phyloP scores from a whole-genome alignment of 208 protist genomes.

The Borovskyia barvae region DNA sequence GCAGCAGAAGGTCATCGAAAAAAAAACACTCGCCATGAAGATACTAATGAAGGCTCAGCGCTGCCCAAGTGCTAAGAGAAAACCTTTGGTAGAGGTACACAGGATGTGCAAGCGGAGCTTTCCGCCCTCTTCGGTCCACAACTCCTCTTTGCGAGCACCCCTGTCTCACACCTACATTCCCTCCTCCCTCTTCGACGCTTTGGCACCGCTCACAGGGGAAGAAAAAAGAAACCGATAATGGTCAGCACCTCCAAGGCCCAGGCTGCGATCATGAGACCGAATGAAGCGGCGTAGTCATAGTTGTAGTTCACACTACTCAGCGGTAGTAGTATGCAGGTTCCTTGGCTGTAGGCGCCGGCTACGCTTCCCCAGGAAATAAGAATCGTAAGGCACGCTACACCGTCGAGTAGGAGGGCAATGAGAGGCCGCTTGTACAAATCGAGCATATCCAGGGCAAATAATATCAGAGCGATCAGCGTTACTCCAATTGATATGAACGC shows the following conservation, averaged over 20 bases:
- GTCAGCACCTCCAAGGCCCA: slow-evolving; percentile 37
- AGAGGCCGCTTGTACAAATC: slow-evolving; percentile 24
- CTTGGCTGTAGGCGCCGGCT: slow-evolving; percentile 29
- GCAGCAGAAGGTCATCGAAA: too few relatives aligned
- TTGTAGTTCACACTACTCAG: slow-evolving; percentile 15
- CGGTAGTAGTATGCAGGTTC: slow-evolving; percentile 22
- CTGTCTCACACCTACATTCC: background rate
- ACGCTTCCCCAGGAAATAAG: slow-evolving; percentile 39
- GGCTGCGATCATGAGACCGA: slow-evolving; percentile 39
- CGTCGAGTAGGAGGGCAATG: slow-evolving; percentile 25
- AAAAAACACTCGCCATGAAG: too few relatives aligned
- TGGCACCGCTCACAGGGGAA: slow-evolving; percentile 14
- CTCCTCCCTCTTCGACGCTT: too few relatives aligned
- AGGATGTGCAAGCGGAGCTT: too few relatives aligned
- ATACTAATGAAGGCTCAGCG: too few relatives aligned
- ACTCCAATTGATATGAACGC: slow-evolving; percentile 46
- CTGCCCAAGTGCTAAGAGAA: too few relatives aligned
- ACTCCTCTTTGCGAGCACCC: too few relatives aligned
- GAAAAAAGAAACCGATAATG: slow-evolving; percentile 29
- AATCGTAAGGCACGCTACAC: slow-evolving; percentile 30
- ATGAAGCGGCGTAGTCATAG: slow-evolving; percentile 29
- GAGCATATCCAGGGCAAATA: slow-evolving; percentile 20
- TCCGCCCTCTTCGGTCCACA: too few relatives aligned
- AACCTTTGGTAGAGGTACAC: too few relatives aligned
- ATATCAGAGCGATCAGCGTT: slow-evolving; percentile 22